Base-by-base conservation (phyloP, 768 basidiomycete genomes). In the Leucocoprinus sp. region DNA sequence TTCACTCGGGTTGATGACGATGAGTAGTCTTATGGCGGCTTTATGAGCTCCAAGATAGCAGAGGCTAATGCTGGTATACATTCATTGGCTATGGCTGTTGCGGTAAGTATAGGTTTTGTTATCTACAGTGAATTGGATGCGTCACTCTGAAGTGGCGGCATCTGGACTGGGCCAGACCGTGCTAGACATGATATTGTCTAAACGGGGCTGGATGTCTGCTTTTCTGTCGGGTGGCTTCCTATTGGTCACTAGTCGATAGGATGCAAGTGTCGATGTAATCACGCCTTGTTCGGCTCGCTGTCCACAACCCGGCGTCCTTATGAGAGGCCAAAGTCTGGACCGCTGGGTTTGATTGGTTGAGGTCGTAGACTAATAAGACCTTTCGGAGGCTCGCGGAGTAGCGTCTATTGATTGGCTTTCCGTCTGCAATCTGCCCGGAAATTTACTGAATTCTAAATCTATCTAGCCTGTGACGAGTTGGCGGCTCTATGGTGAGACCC, bases 51-150 rank as follows among this genome's bases (percentile, higher is more conserved):
- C 48, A 98, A 98, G 60, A 80, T 95, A 3, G 77, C 88, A 9
- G 96, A 99, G 65, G 84, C 89, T 4, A 74, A 89, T 59, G 92
- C 88, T 12, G 84, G 85, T 4, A 77, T 97, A 11, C 92, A 98
- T 64, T 82, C 84, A 3, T 69, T 98, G 37, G 90, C 88, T 5
- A 96, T 95, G 76, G 76, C 91, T 2, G 80, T 96, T 26, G 92
- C 92, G 45, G 89, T 91, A 54, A 59, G 85, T 71, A 34, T 12
- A 19, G 31, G 21, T 19, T 18, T 22, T 22, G 11, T 35, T 36
- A n/a, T n/a, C n/a, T n/a, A n/a, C n/a, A n/a, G n/a, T n/a, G n/a
- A n/a, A n/a, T n/a, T n/a, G n/a, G n/a, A n/a, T n/a, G n/a, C n/a
- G n/a, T n/a, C n/a, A n/a, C n/a, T n/a, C n/a, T n/a, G n/a, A n/a